Percentiles rank a stretch among this genome's conserved stretches.
Conservation (phyloP, 371 early-diverging fungal species). For the Rhizopus sp. region DNA sequence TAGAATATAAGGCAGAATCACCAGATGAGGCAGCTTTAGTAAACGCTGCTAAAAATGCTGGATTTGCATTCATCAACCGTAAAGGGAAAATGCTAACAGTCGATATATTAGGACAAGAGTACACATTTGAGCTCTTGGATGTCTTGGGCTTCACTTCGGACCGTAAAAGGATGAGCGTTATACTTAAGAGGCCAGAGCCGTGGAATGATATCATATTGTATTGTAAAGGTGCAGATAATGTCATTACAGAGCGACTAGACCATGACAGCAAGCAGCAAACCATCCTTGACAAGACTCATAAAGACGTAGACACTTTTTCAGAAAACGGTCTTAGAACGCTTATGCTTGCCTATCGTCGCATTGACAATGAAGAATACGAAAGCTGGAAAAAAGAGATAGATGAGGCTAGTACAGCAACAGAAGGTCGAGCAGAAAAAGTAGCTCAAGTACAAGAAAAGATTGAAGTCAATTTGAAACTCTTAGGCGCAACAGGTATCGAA, state of each 20-base stretch:
- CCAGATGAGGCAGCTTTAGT: slow-evolving; percentile 90
- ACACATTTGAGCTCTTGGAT: slow-evolving; percentile 73
- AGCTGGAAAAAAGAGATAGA: slow-evolving; percentile 70
- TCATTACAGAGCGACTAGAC: slow-evolving; percentile 79
- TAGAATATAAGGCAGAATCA: slow-evolving; percentile 69
- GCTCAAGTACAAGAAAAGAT: slow-evolving; percentile 75
- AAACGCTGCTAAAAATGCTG: slow-evolving; percentile 84
- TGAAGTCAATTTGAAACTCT: slow-evolving; percentile 76
- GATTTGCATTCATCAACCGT: slow-evolving; percentile 75
- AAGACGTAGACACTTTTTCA: slow-evolving; percentile 75
- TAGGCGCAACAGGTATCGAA: slow-evolving; percentile 98
- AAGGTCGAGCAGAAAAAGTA: slow-evolving; percentile 74
- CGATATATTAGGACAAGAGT: slow-evolving; percentile 67
- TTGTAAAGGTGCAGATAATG: slow-evolving; percentile 97
- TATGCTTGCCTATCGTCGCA: slow-evolving; percentile 74
- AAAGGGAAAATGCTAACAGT: slow-evolving; percentile 46
- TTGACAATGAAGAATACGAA: slow-evolving; percentile 70
- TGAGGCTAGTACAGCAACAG: slow-evolving; percentile 70
- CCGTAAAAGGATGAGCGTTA: slow-evolving; percentile 95
- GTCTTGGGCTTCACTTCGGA: slow-evolving; percentile 91
- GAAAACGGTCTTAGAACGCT: slow-evolving; percentile 90
- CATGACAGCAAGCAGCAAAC: slow-evolving; percentile 37
- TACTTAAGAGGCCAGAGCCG: slow-evolving; percentile 76
- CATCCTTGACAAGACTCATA: slow-evolving; percentile 54
- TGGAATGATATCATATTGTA: slow-evolving; percentile 82